These are phyloP conservation scores for Yamadazyma pseudoaaseri DNA, from an alignment of 1,139 yeast genomes.

Conservation along the genomic window DNA sequence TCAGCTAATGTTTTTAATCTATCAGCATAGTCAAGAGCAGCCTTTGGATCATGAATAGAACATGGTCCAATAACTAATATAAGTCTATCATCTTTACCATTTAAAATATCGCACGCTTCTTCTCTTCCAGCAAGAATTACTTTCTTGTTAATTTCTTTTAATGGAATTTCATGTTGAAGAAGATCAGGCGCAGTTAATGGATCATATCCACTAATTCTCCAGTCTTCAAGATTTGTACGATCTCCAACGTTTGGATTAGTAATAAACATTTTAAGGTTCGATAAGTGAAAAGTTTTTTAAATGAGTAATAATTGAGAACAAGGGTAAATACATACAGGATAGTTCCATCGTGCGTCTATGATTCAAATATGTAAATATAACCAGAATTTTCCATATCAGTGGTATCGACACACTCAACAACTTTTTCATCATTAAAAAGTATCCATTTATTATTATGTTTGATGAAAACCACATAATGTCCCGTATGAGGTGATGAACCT, in stretches of 20 bases:
- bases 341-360: too few species aligned
- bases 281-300: slow-evolving; percentile 1
- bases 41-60: slow-evolving; percentile 87
- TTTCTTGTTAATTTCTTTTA: slow-evolving; percentile 56
- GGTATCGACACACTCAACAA: slow-evolving; percentile 64
- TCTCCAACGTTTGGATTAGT: slow-evolving; percentile 82
- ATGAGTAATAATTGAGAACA: background rate
- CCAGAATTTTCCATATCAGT: slow-evolving; percentile 66
- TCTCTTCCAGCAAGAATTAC: slow-evolving; percentile 76
- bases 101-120: slow-evolving; percentile 65
- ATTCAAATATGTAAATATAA: slow-evolving; percentile 53
- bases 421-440: slow-evolving; percentile 91
- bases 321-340: too few species aligned
- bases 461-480: slow-evolving; percentile 90
- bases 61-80: slow-evolving; percentile 93
- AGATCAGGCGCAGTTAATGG: slow-evolving; percentile 95
- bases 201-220: slow-evolving; percentile 89
- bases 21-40: slow-evolving; percentile 85
- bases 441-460: slow-evolving; percentile 64
- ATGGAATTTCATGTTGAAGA: slow-evolving; percentile 85
- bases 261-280: slow-evolving; percentile 58
- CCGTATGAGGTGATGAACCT: slow-evolving; percentile 92
- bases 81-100: slow-evolving; percentile 78
- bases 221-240: slow-evolving; percentile 79
- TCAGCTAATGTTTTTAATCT: slow-evolving; percentile 65